Base-by-base conservation (phyloP, 2,329 filamentous ascomycete species). In the Ophiostoma novo-ulmi region DNA sequence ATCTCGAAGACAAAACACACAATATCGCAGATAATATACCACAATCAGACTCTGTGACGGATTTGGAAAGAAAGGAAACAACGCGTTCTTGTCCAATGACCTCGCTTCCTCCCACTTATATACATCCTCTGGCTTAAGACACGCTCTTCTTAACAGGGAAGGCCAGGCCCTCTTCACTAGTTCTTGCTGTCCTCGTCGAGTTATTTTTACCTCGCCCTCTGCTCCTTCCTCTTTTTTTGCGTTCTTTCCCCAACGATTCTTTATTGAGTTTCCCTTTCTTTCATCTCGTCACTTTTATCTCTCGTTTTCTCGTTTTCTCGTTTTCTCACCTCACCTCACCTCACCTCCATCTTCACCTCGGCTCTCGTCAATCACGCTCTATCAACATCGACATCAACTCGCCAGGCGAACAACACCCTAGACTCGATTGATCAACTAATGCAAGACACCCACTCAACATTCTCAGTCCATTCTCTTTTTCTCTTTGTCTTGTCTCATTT, bases 1-100 rank as follows among this genome's bases (percentile, higher is more conserved):
- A 63, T 36, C 17, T 35, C 7, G 22, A 58, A 58, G 17, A 31
- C 3, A 39, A 61, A n/a, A 68, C 1, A 20, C 6, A 35, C 41
- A 69, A 36, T 26, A 64, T 26, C n/a, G 17, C 35, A 44, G 14
- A 63, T 52, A 63, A 67, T 44, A 68, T 36, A 11, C 55, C 55
- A 61, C 55, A 61, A 61, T 61, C 55, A 31, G 55, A 39, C 31
- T 38, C 61, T 38, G 11, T 48, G 52, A 26, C 52, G n/a, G 31
- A 61, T 48, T n/a, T 31, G 38, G 41, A 61, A 67, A 35, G 38
- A 64, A n/a, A 38, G 66, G 55, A 69, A 61, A 55, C 41, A 39
- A 71, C 70, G 70, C 70, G 70, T 70, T 68, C 17, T 68, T 38
- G n/a, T n/a, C 63, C 70, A 68, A 69, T 70, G 20, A 36, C 14